A percentile compares a stretch with the other conserved stretches of the same genome.
phyloP scores from a whole-genome alignment of 2,329 filamentous ascomycete species.

The Fusarium sp. region DNA sequence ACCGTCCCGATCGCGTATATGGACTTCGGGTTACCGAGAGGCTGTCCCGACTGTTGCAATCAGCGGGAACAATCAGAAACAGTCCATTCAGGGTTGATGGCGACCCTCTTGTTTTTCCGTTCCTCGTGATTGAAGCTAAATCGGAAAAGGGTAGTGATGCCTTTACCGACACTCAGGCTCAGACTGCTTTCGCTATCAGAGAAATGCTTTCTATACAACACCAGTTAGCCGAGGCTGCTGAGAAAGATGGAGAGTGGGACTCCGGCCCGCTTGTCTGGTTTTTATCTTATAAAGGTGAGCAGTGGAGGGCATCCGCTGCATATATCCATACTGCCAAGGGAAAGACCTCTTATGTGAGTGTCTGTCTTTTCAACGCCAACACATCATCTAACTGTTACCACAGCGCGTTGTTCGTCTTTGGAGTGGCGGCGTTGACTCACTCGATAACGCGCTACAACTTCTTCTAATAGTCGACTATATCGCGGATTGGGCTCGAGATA shows the following conservation, averaged over 20 bases:
- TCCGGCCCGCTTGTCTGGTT: not conserved
- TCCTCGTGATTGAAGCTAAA: not conserved
- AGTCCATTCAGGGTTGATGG: not conserved
- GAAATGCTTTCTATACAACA: not conserved
- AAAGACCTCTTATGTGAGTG: not conserved
- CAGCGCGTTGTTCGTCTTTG: not conserved
- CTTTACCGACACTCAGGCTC: not conserved
- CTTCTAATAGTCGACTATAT: constrained; percentile 2
- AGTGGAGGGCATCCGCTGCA: not conserved
- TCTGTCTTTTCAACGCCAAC: too few relatives aligned
- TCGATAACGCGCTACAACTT: rapidly evolving
- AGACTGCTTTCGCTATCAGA: not conserved
- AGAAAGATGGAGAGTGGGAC: not conserved
- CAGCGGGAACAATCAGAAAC: not conserved
- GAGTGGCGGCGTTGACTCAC: not conserved
- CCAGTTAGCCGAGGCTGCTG: not conserved
- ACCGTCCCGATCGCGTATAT: not conserved
- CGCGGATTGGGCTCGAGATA: not conserved
- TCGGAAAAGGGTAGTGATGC: not conserved
- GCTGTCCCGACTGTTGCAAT: not conserved
- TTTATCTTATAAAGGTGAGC: not conserved
- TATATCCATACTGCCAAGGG: not conserved
- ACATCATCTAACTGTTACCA: too few relatives aligned
- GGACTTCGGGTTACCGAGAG: not conserved
- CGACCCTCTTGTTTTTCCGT: not conserved